Conservation (phyloP, 1,284 basidiomycete species). For the Limonomyces culmigenus region DNA sequence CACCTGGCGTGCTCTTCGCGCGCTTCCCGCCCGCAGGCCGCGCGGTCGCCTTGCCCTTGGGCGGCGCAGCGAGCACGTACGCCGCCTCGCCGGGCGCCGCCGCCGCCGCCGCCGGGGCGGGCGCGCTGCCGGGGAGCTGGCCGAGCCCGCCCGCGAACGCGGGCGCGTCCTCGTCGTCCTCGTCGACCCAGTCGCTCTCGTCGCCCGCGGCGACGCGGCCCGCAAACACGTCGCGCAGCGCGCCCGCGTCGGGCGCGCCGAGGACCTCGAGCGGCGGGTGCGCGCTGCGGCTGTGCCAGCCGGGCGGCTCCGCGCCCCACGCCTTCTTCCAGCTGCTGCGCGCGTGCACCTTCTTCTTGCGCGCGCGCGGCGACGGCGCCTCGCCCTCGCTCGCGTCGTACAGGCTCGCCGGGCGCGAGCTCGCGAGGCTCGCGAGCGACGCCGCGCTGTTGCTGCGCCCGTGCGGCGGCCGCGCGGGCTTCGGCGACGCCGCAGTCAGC, state of each 20-base stretch:
- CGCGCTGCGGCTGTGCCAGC: constrained; percentile 58
- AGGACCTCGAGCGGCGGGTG: constrained; percentile 60
- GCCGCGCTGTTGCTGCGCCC: constrained; percentile 58
- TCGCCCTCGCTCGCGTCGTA: constrained; percentile 62
- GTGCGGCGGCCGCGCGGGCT: constrained; percentile 30
- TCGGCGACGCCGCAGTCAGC: constrained; percentile 55
- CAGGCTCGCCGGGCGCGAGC: constrained; percentile 56
- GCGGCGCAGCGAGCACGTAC: constrained; percentile 6
- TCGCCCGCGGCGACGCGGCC: constrained; percentile 45
- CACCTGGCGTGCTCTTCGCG: constrained; percentile 9
- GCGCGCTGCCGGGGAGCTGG: constrained; percentile 34
- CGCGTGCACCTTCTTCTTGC: constrained; percentile 34
- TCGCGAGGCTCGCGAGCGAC: constrained; percentile 50
- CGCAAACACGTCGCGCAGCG: constrained; percentile 62
- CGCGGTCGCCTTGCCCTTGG: constrained; percentile 12
- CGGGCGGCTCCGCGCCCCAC: constrained; percentile 71
- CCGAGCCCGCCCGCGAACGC: constrained; percentile 66
- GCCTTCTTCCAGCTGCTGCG: constrained; percentile 77
- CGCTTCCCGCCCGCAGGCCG: constrained; percentile 7
- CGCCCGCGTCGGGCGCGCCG: constrained; percentile 28
- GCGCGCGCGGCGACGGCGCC: constrained; percentile 44
- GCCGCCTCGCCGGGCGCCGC: constrained; percentile 1
- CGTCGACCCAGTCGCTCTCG: constrained; percentile 73
- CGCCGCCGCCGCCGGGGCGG: constrained; percentile 5
- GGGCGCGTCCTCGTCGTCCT: constrained; percentile 52